phyloP scores from a whole-genome alignment of 2,329 filamentous ascomycete species.

The Pseudogymnoascus sp. region DNA sequence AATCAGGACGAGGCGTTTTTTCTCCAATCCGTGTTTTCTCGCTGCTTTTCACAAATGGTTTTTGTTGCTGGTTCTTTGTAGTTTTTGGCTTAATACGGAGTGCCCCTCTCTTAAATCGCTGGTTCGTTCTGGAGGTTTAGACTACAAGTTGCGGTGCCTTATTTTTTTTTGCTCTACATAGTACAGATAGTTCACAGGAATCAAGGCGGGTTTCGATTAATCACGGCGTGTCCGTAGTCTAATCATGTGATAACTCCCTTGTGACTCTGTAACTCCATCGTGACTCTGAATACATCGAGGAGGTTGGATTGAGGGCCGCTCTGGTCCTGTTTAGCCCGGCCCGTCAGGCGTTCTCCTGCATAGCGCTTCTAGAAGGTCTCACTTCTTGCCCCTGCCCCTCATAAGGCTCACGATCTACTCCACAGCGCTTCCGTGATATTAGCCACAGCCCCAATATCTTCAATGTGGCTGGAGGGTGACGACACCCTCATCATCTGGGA shows the following conservation, averaged over 20 bases:
- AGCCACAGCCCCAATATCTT: background rate
- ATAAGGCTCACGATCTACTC: background rate
- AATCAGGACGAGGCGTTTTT: background rate
- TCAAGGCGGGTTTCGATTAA: background rate
- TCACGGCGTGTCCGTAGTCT: background rate
- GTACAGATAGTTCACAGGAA: constrained; percentile 8
- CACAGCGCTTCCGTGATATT: background rate
- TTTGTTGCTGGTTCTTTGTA: background rate
- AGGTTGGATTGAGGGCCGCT: background rate
- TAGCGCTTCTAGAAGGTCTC: background rate
- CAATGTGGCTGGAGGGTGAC: background rate
- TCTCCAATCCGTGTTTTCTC: background rate
- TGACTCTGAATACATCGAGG: background rate
- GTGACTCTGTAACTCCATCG: background rate
- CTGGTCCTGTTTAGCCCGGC: background rate
- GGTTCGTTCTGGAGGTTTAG: background rate
- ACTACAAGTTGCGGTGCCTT: background rate
- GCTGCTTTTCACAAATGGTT: background rate
- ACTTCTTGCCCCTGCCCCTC: background rate
- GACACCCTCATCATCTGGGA: background rate
- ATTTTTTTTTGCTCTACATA: background rate
- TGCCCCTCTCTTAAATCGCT: background rate
- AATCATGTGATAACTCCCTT: background rate
- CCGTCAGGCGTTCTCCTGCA: background rate
- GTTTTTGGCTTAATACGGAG: background rate